Evolutionary conservation across 2,329 filamentous ascomycete genomes (phyloP).

Genomic region (Arthrobotrys entomopaga): DNA sequence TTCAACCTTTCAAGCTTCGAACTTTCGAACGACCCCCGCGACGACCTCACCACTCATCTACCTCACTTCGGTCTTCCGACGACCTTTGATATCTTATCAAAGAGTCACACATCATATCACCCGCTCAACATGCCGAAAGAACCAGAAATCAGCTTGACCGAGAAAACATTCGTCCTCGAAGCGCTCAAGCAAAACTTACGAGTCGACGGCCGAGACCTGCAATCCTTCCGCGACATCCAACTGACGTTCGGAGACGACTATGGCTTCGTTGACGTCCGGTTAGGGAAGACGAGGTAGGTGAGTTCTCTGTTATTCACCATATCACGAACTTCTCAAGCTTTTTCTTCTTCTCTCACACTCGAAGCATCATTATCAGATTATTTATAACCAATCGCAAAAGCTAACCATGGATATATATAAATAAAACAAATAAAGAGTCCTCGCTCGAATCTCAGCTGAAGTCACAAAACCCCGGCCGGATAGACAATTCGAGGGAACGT

Average conservation of each 20-base stretch:
- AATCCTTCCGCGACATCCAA: slow-evolving; percentile 80
- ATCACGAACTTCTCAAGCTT: no score
- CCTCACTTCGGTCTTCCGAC: background rate
- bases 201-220: slow-evolving; percentile 82
- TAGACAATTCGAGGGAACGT: slow-evolving; percentile 93
- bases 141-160: slow-evolving; percentile 87
- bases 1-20: slow-evolving; percentile 4
- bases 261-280: slow-evolving; percentile 84
- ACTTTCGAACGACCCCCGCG: slow-evolving; percentile 8
- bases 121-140: slow-evolving; percentile 81
- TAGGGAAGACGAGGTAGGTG: slow-evolving; percentile 86
- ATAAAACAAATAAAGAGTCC: slow-evolving; percentile 71
- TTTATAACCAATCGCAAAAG: background rate
- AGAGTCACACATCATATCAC: background rate
- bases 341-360: background rate
- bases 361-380: no score
- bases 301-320: no score
- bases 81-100: background rate
- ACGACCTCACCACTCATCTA: background rate
- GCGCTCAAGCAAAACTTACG: slow-evolving; percentile 83
- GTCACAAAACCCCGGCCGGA: slow-evolving; percentile 86
- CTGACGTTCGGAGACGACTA: slow-evolving; percentile 89
- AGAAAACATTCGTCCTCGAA: slow-evolving; percentile 84
- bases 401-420: slow-evolving; percentile 1
- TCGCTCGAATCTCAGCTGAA: slow-evolving; percentile 86